Evolutionary conservation across 164 flowering plant genomes (phyloP).

Genomic region (Platanus orientalis): DNA sequence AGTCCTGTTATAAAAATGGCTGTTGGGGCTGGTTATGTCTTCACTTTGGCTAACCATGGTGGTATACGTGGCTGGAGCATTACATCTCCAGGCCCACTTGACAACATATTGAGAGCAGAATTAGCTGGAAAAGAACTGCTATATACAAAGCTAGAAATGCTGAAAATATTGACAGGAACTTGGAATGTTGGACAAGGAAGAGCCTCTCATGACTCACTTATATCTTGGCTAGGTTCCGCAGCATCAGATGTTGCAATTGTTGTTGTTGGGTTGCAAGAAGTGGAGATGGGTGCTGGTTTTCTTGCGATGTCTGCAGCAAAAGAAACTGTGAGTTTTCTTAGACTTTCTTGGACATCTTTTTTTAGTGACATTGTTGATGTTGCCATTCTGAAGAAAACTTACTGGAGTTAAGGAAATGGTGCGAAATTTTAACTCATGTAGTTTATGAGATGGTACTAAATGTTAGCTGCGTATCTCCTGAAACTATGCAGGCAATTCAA

Average conservation of each 20-base stretch:
- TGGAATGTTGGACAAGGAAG: conserved; percentile 99
- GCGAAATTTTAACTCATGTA: too few relatives aligned
- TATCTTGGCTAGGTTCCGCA: conserved; percentile 78
- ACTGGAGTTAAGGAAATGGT: background rate
- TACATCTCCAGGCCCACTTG: conserved; percentile 80
- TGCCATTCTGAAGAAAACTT: background rate
- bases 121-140: conserved; percentile 49
- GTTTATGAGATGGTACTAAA: too few relatives aligned
- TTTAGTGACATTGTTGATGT: background rate
- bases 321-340: conserved; percentile 71
- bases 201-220: conserved; percentile 73
- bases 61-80: conserved; percentile 94
- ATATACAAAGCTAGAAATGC: conserved; percentile 50
- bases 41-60: conserved; percentile 90
- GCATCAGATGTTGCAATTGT: conserved; percentile 76
- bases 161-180: conserved; percentile 73
- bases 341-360: background rate
- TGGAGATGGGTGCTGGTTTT: conserved; percentile 99
- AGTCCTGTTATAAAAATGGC: conserved; percentile 73
- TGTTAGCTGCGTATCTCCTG: too few relatives aligned
- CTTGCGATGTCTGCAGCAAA: conserved; percentile 98
- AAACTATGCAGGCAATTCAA: too few relatives aligned
- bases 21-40: conserved; percentile 60
- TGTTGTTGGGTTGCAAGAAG: conserved; percentile 95
- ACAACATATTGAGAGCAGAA: conserved; percentile 60